phyloP scores from a whole-genome alignment of 192 early-diverging fungal genomes.

The Piromyces finnis region DNA sequence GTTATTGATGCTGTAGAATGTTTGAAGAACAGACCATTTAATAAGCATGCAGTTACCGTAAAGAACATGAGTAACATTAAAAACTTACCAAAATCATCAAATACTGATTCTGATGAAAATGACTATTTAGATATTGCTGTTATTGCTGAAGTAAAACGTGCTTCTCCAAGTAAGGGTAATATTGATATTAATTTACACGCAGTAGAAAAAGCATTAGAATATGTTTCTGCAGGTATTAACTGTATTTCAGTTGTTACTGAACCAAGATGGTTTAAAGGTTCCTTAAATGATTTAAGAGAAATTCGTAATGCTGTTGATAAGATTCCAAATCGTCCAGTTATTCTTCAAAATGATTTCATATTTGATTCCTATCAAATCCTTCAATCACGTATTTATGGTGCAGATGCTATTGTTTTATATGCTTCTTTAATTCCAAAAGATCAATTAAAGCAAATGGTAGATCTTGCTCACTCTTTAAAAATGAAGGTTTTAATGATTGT shows the following conservation, averaged over 20 bases:
- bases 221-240: slow-evolving; percentile 76
- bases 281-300: slow-evolving; percentile 76
- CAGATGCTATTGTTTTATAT: slow-evolving; percentile 88
- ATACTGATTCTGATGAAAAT: neutral
- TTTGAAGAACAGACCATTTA: slow-evolving; percentile 21
- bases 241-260: slow-evolving; percentile 96
- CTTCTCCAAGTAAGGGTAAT: slow-evolving; percentile 86
- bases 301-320: slow-evolving; percentile 53
- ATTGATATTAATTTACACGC: slow-evolving; percentile 73
- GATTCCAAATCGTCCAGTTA: slow-evolving; percentile 58
- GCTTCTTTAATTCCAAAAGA: slow-evolving; percentile 69
- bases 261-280: slow-evolving; percentile 96
- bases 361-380: slow-evolving; percentile 85
- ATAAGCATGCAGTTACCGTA: neutral
- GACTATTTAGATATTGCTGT: slow-evolving; percentile 32
- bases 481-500: slow-evolving; percentile 99
- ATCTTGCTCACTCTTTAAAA: slow-evolving; percentile 52
- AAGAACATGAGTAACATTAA: neutral
- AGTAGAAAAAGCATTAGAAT: slow-evolving; percentile 63
- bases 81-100: neutral
- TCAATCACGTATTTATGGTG: slow-evolving; percentile 84
- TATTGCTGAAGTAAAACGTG: slow-evolving; percentile 93
- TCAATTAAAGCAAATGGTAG: slow-evolving; percentile 47
- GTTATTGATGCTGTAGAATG: slow-evolving; percentile 65
- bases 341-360: slow-evolving; percentile 95